A percentile compares a stretch with the other conserved stretches of the same genome.
Conservation (phyloP, 163 green algal genomes). For the Coccomyxa subellipsoidea region DNA sequence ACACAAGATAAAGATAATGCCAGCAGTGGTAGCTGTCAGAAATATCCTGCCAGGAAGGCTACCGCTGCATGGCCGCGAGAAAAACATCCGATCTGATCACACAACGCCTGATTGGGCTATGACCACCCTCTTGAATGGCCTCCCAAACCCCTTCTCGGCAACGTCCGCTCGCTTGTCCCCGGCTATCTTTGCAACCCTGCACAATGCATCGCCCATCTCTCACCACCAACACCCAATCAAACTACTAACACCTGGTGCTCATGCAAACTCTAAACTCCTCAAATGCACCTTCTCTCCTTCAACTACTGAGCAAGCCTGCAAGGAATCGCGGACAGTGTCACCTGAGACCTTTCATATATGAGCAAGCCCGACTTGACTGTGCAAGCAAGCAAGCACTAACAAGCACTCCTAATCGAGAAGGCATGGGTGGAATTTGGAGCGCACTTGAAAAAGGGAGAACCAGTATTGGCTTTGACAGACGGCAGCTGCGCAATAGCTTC, state of each 20-base stretch:
- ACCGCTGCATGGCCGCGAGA: too few species aligned
- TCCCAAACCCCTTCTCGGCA: slow-evolving; percentile 49
- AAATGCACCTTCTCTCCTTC: too few species aligned
- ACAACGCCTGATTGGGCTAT: slow-evolving; percentile 20
- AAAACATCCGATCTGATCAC: too few species aligned
- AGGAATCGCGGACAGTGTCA: too few species aligned
- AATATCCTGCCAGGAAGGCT: too few species aligned
- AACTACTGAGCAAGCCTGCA: too few species aligned
- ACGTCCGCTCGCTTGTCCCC: slow-evolving; percentile 60
- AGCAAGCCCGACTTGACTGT: too few species aligned
- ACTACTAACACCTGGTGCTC: too few species aligned
- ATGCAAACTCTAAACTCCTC: neutral
- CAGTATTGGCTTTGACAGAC: slow-evolving; percentile 55
- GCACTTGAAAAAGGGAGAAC: slow-evolving; percentile 49
- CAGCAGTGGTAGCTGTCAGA: too few species aligned
- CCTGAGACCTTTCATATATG: too few species aligned
- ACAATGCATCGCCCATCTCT: neutral
- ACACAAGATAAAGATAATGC: too few species aligned
- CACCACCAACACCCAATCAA: neutral
- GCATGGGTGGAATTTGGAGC: neutral
- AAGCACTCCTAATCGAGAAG: neutral
- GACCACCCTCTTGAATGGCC: slow-evolving; percentile 49
- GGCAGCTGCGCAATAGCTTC: slow-evolving; percentile 41
- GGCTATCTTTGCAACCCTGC: slow-evolving; percentile 41
- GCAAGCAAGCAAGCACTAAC: neutral